Conservation (phyloP, 2,329 filamentous ascomycete genomes). For the Sphaerulina musiva region DNA sequence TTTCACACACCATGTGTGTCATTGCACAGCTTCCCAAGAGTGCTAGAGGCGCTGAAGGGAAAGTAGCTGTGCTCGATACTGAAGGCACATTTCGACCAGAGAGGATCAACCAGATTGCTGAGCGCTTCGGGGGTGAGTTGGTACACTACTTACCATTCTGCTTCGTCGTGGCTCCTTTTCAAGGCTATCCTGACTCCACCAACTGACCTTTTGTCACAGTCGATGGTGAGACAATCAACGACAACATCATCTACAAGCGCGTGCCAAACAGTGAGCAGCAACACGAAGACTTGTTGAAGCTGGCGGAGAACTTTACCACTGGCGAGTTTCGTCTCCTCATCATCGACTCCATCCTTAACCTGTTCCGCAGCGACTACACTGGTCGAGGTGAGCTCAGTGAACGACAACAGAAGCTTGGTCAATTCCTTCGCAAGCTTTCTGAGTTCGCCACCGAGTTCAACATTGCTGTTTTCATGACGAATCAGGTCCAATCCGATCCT, state of each 20-base stretch:
- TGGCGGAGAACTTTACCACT: conserved; percentile 55
- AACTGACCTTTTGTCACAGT: conserved; percentile 29
- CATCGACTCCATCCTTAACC: conserved; percentile 64
- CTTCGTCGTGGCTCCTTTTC: neutral
- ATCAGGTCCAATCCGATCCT: conserved; percentile 65
- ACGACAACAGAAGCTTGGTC: conserved; percentile 60
- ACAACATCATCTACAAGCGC: conserved; percentile 62
- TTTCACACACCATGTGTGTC: conserved; percentile 63
- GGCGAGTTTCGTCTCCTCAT: conserved; percentile 61
- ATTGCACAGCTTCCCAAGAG: conserved; percentile 51
- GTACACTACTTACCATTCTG: neutral
- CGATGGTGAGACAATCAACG: conserved; percentile 53
- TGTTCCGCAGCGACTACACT: conserved; percentile 61
- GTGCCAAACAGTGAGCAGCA: conserved; percentile 62
- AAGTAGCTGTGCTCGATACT: conserved; percentile 63
- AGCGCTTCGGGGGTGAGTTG: conserved; percentile 50
- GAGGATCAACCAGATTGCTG: conserved; percentile 60
- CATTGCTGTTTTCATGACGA: conserved; percentile 58
- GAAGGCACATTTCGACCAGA: conserved; percentile 63
- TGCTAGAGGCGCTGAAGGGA: conserved; percentile 61
- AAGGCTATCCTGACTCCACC: neutral
- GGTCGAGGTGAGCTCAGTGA: conserved; percentile 63
- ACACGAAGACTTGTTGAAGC: conserved; percentile 56
- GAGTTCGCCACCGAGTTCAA: conserved; percentile 68
- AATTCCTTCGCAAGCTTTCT: conserved; percentile 57